Conservation (phyloP, 768 basidiomycete genomes). For the Suillus subaureus region DNA sequence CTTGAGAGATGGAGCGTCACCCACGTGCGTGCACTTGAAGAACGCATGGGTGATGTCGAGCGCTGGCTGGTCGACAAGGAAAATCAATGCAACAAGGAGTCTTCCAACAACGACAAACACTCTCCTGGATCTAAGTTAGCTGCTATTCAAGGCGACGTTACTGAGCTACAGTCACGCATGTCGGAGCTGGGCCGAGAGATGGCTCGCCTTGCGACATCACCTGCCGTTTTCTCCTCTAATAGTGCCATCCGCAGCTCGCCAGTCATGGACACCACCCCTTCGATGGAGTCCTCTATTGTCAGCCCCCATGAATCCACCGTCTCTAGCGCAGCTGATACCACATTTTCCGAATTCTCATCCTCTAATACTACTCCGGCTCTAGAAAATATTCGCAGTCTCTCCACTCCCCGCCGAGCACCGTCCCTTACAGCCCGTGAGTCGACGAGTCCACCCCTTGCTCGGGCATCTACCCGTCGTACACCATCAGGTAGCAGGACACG, state of each 20-base stretch:
- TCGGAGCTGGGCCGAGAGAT: conserved; percentile 78
- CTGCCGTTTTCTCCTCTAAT: conserved; percentile 45
- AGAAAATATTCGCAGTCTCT: conserved; percentile 18
- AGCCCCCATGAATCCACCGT: conserved; percentile 30
- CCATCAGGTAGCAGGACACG: conserved; percentile 41
- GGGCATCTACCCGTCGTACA: conserved; percentile 39
- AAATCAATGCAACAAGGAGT: conserved; percentile 49
- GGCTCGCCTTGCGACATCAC: conserved; percentile 67
- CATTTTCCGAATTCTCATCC: conserved; percentile 9
- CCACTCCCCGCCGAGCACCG: conserved; percentile 34
- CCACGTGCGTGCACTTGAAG: conserved; percentile 87
- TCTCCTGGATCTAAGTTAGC: conserved; percentile 41
- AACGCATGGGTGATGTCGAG: conserved; percentile 91
- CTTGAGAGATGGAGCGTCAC: conserved; percentile 89
- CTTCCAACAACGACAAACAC: conserved; percentile 22
- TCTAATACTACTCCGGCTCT: conserved; percentile 17
- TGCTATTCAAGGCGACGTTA: conserved; percentile 66
- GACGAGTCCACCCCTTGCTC: conserved; percentile 63
- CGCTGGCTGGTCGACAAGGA: conserved; percentile 87
- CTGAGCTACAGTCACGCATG: conserved; percentile 75
- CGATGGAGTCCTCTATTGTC: conserved; percentile 49
- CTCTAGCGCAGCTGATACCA: conserved; percentile 7
- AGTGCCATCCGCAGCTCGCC: conserved; percentile 48
- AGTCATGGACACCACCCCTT: conserved; percentile 46
- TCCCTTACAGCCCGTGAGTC: conserved; percentile 57